Evolutionary conservation across 2,329 filamentous ascomycete species (phyloP).

Genomic region (Penicillium sp.): DNA sequence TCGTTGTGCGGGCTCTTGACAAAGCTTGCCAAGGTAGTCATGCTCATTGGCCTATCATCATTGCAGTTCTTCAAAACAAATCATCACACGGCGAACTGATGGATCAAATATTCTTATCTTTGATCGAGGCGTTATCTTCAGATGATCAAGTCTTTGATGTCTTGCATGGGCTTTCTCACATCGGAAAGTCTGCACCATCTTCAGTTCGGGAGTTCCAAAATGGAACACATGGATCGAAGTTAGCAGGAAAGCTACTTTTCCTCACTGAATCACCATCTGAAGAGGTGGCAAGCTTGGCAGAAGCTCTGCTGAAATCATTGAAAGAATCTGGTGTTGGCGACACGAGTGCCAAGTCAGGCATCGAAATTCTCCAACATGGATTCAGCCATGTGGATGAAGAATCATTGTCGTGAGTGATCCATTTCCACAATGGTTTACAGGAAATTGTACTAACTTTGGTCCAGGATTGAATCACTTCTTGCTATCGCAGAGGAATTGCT

Average conservation of each 20-base stretch:
- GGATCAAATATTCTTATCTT: slow-evolving; percentile 35
- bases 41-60: slow-evolving; percentile 40
- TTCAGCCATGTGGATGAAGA: slow-evolving; percentile 45
- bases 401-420: slow-evolving; percentile 45
- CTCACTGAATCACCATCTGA: slow-evolving; percentile 55
- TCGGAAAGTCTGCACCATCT: slow-evolving; percentile 41
- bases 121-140: slow-evolving; percentile 43
- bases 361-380: slow-evolving; percentile 53
- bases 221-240: slow-evolving; percentile 46
- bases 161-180: slow-evolving; percentile 46
- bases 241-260: slow-evolving; percentile 53
- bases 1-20: slow-evolving; percentile 37
- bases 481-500: slow-evolving; percentile 52
- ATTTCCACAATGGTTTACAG: slow-evolving; percentile 27
- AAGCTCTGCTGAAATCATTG: slow-evolving; percentile 33
- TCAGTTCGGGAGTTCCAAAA: slow-evolving; percentile 45
- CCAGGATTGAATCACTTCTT: slow-evolving; percentile 56
- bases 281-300: slow-evolving; percentile 45
- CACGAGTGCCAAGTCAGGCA: slow-evolving; percentile 45
- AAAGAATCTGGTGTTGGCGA: slow-evolving; percentile 39
- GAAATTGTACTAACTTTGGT: neutral
- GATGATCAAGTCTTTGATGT: slow-evolving; percentile 35
- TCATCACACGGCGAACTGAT: slow-evolving; percentile 33
- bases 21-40: slow-evolving; percentile 37
- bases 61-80: slow-evolving; percentile 38